These are phyloP conservation scores for Thamnidium elegans DNA, from an alignment of 192 early-diverging fungal species.

Conservation along the genomic window DNA sequence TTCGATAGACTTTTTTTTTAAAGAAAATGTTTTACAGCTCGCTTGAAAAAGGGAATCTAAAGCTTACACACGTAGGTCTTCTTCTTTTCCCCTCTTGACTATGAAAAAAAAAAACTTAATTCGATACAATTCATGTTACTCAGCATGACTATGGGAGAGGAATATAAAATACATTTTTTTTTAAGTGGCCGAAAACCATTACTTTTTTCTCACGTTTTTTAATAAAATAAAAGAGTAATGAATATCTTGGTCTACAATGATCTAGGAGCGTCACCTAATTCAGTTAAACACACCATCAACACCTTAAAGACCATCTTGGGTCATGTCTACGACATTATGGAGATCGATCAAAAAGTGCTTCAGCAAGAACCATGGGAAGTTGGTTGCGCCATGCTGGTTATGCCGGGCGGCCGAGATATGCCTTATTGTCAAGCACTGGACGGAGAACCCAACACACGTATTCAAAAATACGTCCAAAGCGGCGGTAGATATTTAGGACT, in stretches of 20 bases:
- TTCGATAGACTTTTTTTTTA: no score
- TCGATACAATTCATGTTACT: no score
- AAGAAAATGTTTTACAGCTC: no score
- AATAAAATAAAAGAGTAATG: slow-evolving; percentile 39
- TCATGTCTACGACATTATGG: slow-evolving; percentile 83
- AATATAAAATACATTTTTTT: no score
- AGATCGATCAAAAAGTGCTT: slow-evolving; percentile 73
- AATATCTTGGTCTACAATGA: slow-evolving; percentile 84
- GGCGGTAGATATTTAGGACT: slow-evolving; percentile 92
- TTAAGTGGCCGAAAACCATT: neutral
- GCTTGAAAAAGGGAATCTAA: no score
- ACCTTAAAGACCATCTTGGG: slow-evolving; percentile 78
- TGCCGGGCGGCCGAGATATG: slow-evolving; percentile 88
- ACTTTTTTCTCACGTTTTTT: neutral
- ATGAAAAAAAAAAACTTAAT: no score
- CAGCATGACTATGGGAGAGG: no score
- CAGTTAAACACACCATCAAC: slow-evolving; percentile 58
- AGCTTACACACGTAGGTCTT: no score
- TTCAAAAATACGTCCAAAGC: slow-evolving; percentile 59
- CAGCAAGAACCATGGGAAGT: slow-evolving; percentile 82
- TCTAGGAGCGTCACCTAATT: slow-evolving; percentile 60
- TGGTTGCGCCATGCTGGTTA: slow-evolving; percentile 77
- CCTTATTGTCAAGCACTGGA: slow-evolving; percentile 76
- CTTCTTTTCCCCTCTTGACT: no score
- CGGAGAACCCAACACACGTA: slow-evolving; percentile 56